Evolutionary conservation across 1,284 basidiomycete genomes (phyloP).

Genomic region (Cutaneotrichosporon cutaneum): DNA sequence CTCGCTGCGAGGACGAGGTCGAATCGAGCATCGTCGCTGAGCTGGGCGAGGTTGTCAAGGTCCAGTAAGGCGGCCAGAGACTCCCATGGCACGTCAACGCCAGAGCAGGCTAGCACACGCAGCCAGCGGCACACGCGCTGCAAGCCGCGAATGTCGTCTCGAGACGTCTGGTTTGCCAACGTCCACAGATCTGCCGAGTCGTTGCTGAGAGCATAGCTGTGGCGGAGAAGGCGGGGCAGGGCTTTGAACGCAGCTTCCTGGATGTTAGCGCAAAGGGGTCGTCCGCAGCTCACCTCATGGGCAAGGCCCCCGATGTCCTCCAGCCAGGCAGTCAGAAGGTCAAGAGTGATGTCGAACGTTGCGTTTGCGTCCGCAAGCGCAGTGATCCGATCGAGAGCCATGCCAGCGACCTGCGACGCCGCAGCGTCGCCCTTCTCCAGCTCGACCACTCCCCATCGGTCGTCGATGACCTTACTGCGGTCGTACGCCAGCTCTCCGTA

Average conservation of each 20-base stretch:
- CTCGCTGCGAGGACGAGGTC: constrained; percentile 39
- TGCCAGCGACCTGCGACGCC: constrained; percentile 28
- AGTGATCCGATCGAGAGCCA: constrained; percentile 36
- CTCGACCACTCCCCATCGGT: constrained; percentile 15
- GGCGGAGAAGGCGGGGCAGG: constrained; percentile 61
- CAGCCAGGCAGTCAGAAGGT: constrained; percentile 66
- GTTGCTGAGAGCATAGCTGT: constrained; percentile 8
- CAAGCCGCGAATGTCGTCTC: constrained; percentile 56
- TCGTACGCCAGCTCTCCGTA: constrained; percentile 52
- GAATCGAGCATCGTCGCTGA: constrained; percentile 19
- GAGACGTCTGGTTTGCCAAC: constrained; percentile 57
- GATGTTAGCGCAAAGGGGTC: neutral
- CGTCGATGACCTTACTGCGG: constrained; percentile 28
- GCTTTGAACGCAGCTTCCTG: constrained; percentile 52
- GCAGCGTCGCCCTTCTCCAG: constrained; percentile 22
- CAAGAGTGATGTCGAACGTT: constrained; percentile 63
- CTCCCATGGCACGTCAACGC: constrained; percentile 62
- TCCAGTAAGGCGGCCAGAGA: constrained; percentile 28
- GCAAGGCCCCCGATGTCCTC: constrained; percentile 49
- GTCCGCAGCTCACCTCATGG: constrained; percentile 24
- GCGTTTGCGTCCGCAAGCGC: constrained; percentile 48
- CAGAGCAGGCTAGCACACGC: constrained; percentile 64
- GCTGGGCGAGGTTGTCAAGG: constrained; percentile 8
- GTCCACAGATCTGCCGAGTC: constrained; percentile 61
- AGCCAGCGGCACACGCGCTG: constrained; percentile 64